A percentile compares a stretch with the other conserved stretches of the same genome.
These are phyloP conservation scores for Leucoagaricus sp. DNA, from an alignment of 1,284 basidiomycete genomes.

Conservation along the genomic window DNA sequence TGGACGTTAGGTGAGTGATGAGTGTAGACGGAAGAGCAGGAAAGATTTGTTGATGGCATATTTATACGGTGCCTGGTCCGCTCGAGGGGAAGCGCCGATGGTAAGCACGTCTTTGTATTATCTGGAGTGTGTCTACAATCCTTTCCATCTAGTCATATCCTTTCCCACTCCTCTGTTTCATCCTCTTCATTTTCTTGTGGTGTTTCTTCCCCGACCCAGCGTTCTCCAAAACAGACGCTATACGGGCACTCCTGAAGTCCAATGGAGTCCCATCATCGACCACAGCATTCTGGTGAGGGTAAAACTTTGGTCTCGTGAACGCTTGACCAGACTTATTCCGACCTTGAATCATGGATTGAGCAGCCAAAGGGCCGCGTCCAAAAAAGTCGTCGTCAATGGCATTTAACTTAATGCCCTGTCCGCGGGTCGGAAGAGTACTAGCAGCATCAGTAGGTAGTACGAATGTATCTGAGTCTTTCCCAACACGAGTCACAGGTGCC, in stretches of 20 bases:
- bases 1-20: no score
- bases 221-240: conserved; percentile 48
- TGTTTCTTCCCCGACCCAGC: conserved; percentile 76
- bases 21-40: no score
- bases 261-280: conserved; percentile 74
- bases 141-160: conserved; percentile 68
- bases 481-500: conserved; percentile 84
- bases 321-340: conserved; percentile 51
- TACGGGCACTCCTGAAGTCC: conserved; percentile 45
- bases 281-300: conserved; percentile 82
- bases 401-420: conserved; percentile 48
- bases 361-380: conserved; percentile 51
- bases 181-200: conserved; percentile 83
- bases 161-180: conserved; percentile 87
- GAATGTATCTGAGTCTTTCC: conserved; percentile 82
- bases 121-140: neutral
- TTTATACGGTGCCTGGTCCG: neutral
- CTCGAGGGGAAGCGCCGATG: neutral
- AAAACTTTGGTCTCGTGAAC: conserved; percentile 65
- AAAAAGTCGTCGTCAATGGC: conserved; percentile 89
- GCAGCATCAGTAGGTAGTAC: conserved; percentile 38
- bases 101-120: no score
- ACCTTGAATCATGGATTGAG: conserved; percentile 70
- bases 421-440: conserved; percentile 30
- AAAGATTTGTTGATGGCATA: no score